Conservation (phyloP, 768 basidiomycete genomes). For the Kwoniella sp. region DNA sequence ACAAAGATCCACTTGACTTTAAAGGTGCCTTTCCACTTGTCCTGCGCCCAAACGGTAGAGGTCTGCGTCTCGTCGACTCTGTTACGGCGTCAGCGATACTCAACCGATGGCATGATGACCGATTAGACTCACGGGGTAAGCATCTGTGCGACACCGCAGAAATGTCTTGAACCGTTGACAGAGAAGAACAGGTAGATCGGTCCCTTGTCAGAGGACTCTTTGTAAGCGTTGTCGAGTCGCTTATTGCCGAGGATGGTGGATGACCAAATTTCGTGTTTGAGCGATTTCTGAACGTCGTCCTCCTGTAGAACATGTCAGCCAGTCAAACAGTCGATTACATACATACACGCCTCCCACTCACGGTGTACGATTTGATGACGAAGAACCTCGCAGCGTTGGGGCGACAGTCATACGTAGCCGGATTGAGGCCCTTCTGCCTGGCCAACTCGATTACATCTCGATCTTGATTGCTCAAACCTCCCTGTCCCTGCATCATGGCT, state of each 20-base stretch:
- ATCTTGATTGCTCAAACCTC: conserved; percentile 26
- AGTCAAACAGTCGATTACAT: background rate
- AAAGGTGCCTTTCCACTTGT: conserved; percentile 99
- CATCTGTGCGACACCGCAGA: conserved; percentile 99
- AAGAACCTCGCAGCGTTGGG: conserved; percentile 78
- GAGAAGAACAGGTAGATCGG: conserved; percentile 99
- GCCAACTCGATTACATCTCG: conserved; percentile 48
- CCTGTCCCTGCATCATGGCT: conserved; percentile 21
- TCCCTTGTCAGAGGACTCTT: conserved; percentile 84
- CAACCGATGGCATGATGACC: too few relatives aligned
- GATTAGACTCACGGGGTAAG: conserved; percentile 84
- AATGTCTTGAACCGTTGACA: conserved; percentile 84
- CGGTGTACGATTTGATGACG: conserved; percentile 98
- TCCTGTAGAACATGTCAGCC: conserved; percentile 53
- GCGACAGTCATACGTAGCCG: conserved; percentile 49
- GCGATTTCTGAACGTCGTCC: conserved; percentile 97
- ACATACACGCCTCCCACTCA: too few relatives aligned
- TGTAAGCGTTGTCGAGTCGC: conserved; percentile 94
- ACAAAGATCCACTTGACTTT: conserved; percentile 98
- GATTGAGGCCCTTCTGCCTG: conserved; percentile 49
- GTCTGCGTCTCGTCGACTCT: conserved; percentile 88
- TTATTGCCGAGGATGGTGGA: conserved; percentile 97
- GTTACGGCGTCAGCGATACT: background rate
- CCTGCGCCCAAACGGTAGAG: conserved; percentile 97
- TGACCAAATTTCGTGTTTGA: conserved; percentile 97